phyloP scores from a whole-genome alignment of 257 asterid genomes.

The Lavandula angustifolia region DNA sequence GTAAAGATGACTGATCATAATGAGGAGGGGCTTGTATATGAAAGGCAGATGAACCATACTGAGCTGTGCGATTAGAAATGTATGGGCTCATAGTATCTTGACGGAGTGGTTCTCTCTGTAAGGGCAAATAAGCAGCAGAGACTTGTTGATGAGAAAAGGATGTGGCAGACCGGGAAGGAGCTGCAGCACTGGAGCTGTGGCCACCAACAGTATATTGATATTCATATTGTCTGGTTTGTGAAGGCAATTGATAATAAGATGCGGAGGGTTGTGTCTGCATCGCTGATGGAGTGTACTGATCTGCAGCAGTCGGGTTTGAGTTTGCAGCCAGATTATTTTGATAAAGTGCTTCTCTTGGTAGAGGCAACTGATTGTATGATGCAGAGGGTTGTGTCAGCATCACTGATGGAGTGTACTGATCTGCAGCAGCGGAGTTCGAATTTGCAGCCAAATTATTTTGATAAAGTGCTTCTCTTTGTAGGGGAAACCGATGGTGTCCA shows the following conservation, averaged over 20 bases:
- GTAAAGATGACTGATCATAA: conserved; percentile 8
- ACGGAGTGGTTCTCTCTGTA: not conserved
- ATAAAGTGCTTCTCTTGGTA: conserved; percentile 25
- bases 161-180: not conserved
- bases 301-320: conserved; percentile 28
- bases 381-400: conserved; percentile 33
- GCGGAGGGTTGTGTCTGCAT: conserved; percentile 34
- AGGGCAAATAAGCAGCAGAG: conserved; percentile 6
- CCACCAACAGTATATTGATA: no score
- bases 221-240: no score
- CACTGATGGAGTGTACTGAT: conserved; percentile 34
- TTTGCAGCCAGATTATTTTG: conserved; percentile 34
- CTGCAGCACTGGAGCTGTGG: not conserved
- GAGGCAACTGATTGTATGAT: conserved; percentile 30
- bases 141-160: not conserved
- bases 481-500: conserved; percentile 29
- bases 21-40: not conserved
- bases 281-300: conserved; percentile 34
- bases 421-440: conserved; percentile 28
- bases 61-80: conserved; percentile 16
- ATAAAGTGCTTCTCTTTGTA: conserved; percentile 25
- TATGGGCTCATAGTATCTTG: conserved; percentile 19
- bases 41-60: conserved; percentile 16
- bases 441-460: conserved; percentile 34
- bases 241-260: conserved; percentile 12